phyloP scores from a whole-genome alignment of 345 rosid genomes.

The Sonneratia alba region DNA sequence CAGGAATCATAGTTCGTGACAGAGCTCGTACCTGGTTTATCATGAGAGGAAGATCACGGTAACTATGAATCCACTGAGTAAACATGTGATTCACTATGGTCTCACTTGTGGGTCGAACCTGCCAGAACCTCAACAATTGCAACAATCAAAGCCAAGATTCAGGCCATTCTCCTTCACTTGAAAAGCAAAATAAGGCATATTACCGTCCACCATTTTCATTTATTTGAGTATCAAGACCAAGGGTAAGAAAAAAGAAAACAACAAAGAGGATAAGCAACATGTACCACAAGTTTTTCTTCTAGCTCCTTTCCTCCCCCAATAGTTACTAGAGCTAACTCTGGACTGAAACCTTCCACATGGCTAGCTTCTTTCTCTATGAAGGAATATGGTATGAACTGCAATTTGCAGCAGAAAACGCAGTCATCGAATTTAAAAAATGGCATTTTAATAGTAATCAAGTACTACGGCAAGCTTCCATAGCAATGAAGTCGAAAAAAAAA shows the following conservation, averaged over 20 bases:
- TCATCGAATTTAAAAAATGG: background rate
- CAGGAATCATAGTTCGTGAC: background rate
- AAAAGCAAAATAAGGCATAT: slow-evolving; percentile 3
- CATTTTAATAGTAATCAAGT: background rate
- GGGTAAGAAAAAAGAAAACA: background rate
- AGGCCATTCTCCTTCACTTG: slow-evolving; percentile 25
- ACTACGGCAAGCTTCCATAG: background rate
- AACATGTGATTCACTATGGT: slow-evolving; percentile 95
- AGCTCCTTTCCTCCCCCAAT: slow-evolving; percentile 91
- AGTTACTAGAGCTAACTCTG: slow-evolving; percentile 82
- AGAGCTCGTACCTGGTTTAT: slow-evolving; percentile 57
- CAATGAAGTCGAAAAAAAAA: slow-evolving; percentile 11
- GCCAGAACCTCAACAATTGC: slow-evolving; percentile 76
- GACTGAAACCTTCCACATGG: slow-evolving; percentile 92
- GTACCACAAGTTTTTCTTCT: slow-evolving; percentile 96
- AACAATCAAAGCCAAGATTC: slow-evolving; percentile 67
- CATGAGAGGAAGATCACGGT: slow-evolving; percentile 95
- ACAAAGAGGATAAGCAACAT: background rate
- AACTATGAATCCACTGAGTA: slow-evolving; percentile 93
- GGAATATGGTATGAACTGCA: slow-evolving; percentile 90
- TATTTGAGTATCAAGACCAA: background rate
- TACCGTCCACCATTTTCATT: background rate
- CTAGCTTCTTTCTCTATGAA: slow-evolving; percentile 97
- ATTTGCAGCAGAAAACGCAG: background rate
- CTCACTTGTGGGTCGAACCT: slow-evolving; percentile 96